A percentile compares a stretch with the other conserved stretches of the same genome.
Evolutionary conservation across 2,329 filamentous ascomycete species (phyloP).

Genomic region (Pseudogymnoascus sp.): DNA sequence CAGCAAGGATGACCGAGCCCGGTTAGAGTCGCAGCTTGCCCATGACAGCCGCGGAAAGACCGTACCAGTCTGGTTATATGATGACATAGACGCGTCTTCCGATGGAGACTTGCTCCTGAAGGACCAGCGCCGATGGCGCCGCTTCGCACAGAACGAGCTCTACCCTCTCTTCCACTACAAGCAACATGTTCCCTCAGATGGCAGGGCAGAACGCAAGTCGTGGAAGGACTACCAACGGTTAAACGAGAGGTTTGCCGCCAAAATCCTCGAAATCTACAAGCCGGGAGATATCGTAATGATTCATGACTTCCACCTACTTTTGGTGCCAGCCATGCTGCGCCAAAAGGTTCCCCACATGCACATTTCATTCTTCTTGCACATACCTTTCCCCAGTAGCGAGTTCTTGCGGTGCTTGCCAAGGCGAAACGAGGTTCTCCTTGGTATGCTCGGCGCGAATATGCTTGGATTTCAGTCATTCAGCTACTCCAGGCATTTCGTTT

Average conservation of each 20-base stretch:
- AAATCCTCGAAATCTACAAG: constrained; percentile 81
- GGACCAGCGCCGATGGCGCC: constrained; percentile 79
- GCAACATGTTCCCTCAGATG: constrained; percentile 83
- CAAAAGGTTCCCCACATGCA: constrained; percentile 84
- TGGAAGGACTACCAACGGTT: constrained; percentile 92
- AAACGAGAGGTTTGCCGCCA: constrained; percentile 87
- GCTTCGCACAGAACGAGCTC: constrained; percentile 84
- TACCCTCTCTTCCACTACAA: constrained; percentile 96
- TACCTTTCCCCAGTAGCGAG: constrained; percentile 92
- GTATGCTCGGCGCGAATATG: constrained; percentile 84
- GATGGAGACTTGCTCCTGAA: constrained; percentile 65
- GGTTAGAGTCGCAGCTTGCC: constrained; percentile 67
- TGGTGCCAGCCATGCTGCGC: constrained; percentile 81
- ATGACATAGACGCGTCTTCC: constrained; percentile 60
- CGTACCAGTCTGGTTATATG: constrained; percentile 81
- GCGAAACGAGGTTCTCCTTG: constrained; percentile 84
- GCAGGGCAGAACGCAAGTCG: constrained; percentile 69
- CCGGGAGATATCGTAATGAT: constrained; percentile 88
- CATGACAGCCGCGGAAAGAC: constrained; percentile 71
- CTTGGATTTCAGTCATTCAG: constrained; percentile 94
- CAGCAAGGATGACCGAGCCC: constrained; percentile 59
- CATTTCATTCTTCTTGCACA: constrained; percentile 90
- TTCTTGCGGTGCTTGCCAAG: constrained; percentile 84
- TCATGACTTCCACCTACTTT: constrained; percentile 89
- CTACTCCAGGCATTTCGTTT: constrained; percentile 90